Base-by-base conservation (phyloP, 805 yeast genomes). In the Monosporozyma yasuniensis region DNA sequence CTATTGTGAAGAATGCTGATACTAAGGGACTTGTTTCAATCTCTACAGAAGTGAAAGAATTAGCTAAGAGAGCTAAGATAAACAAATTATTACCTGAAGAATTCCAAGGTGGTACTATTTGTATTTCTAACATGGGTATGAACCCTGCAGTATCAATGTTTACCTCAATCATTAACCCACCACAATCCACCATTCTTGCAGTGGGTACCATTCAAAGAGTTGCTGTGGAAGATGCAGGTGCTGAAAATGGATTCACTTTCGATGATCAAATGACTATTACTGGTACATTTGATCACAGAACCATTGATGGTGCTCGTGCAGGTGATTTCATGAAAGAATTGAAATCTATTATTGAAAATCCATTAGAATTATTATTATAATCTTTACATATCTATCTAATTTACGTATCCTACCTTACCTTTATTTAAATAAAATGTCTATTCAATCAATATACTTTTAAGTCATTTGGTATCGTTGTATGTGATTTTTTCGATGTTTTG, bases 81-180 rank as follows among this genome's bases (percentile, higher is more conserved):
- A 89, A 88, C 73, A 93, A 91, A 77, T 82, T 93, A 69, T 66
- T 73, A 57, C 99, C 99, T 55, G 95, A 88, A 71, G 99, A 93
- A 75, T 93, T 86, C 83, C 96, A 88, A 79, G 99, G 99, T 63
- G 99, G 99, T 67, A 90, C 99, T 61, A 87, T 93, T 71, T 89
- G 97, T 69, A 91, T 93, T 66, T 93, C 98, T 58, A 93, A 93
- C 84, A 77, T 93, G 78, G 99, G 99, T 68, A 93, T 93, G 99
- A 93, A 93, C 81, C 80, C 74, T 51, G 98, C 99, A 50, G 97
- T 91, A 44, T 77, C 81, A 56, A 65, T 84, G 67, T 93, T 93
- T 81, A 91, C 99, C 28, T 91, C 99, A 35, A 93, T 93, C 72
- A 83, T 93, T 70, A 93, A 93, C 80, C 98, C 96, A 55, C 99